Evolutionary conservation across 108 stramenopile genomes (phyloP), one percentile per base, ranked within the genome.

Genomic region (Stephanodiscus minutulus): DNA sequence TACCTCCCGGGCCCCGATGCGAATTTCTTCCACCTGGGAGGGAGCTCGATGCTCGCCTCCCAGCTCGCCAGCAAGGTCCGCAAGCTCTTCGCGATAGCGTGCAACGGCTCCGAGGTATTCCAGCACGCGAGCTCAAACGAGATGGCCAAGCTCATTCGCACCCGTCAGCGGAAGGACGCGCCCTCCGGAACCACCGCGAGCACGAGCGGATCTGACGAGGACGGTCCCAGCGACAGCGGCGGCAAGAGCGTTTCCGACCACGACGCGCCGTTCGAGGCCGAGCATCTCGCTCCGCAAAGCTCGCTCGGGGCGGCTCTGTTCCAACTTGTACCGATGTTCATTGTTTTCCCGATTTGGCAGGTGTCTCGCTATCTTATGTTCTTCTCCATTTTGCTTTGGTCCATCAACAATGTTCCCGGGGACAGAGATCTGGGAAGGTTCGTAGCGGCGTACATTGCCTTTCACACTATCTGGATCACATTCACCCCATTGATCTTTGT

Each of bases 21-120:
- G n/a, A 84, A 61, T 39, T 87, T 87, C 57, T 87, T 87, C 64
- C 69, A 87, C 44, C 20, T 87, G 11, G 87, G 87, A 27, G 87
- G 87, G 41, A 73, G 79, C 2, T 84, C 83, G 10, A 68, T 87
- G 72, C 39, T 87, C 29, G 87, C 82, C 24, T 83, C 83, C 5
- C 83, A 87, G 60, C 44, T 87, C 50, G 87, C 87, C 3, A 82
- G 81, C 54, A 65, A 58, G 39, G 72, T 85, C 33, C 78, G 87
- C 21, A 87, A 83, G 48, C 43, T 59, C 17, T 75, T 72, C 66
- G 33, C 61, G 7, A 60, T 84, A 33, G 28, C 65, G 6, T 83
- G 82, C 55, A 68, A 54, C n/a, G 86, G 86, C 33, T 73, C 86
- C 24, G 86, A 87, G 21, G 63, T 87, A 7, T 87, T 87, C 58